phyloP scores from a whole-genome alignment of 352 stramenopile genomes.

The Phytophthora chlamydospora region DNA sequence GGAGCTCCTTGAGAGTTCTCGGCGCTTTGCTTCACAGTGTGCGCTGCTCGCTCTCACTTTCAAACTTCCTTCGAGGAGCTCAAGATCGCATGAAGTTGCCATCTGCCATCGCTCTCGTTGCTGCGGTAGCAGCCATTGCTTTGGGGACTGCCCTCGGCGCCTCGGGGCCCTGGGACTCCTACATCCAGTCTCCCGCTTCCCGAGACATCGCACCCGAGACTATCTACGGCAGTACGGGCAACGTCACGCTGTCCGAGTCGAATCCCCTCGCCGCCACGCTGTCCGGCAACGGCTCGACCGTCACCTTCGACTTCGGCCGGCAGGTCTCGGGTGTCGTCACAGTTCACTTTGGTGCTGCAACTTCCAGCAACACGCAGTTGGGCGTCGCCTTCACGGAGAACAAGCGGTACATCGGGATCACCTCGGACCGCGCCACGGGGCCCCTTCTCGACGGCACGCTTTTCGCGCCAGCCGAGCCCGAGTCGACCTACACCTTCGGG shows the following conservation, averaged over 20 bases:
- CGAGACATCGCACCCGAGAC: slow-evolving; percentile 23
- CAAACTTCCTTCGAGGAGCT: slow-evolving; percentile 4
- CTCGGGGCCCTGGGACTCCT: slow-evolving; percentile 18
- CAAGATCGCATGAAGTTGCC: slow-evolving; percentile 3
- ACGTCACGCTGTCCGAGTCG: slow-evolving; percentile 20
- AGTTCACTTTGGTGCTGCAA: slow-evolving; percentile 32
- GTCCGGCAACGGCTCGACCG: slow-evolving; percentile 35
- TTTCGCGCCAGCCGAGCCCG: slow-evolving; percentile 32
- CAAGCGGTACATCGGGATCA: slow-evolving; percentile 37
- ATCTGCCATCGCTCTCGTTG: background rate
- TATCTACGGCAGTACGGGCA: slow-evolving; percentile 23
- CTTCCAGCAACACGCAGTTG: slow-evolving; percentile 24
- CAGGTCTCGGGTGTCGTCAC: slow-evolving; percentile 40
- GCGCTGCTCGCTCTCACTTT: slow-evolving; percentile 5
- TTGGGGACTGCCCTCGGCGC: too few relatives aligned
- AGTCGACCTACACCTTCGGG: slow-evolving; percentile 38
- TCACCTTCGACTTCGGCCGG: slow-evolving; percentile 47
- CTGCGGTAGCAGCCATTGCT: too few relatives aligned
- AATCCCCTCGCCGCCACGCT: slow-evolving; percentile 27
- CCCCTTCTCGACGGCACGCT: slow-evolving; percentile 44
- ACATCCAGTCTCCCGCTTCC: slow-evolving; percentile 27
- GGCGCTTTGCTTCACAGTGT: background rate
- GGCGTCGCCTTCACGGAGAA: slow-evolving; percentile 44
- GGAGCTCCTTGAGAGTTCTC: background rate
- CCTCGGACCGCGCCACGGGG: slow-evolving; percentile 44